Base-by-base conservation (phyloP, 805 yeast species). In the Candida golubevii region DNA sequence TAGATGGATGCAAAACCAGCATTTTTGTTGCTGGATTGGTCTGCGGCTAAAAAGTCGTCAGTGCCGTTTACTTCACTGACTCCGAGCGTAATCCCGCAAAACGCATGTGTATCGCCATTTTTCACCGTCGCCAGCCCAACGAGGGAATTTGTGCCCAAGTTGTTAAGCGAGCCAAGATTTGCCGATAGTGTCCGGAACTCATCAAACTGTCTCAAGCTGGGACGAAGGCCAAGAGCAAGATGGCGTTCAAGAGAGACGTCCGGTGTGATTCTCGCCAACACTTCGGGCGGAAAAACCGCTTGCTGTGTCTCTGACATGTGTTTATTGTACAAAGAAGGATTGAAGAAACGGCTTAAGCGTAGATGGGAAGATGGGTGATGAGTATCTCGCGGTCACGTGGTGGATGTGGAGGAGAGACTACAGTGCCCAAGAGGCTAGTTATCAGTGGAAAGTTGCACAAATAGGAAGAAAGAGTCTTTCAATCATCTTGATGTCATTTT, bases 181-280 rank as follows among this genome's bases (percentile, higher is more conserved):
- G 54, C 44, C 10, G 66, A 58, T 2, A 85, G 63, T 2, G 80
- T 73, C 51, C 84, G 79, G 63, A 85, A 85, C 65, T 90, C 96
- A 53, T 78, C 77, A 56, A 82, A 79, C 30, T 74, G 72, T 36
- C 97, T 76, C 39, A 83, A 65, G 38, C 82, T 78, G 8, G 97
- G 96, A 50, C 97, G 80, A 18, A 84, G 58, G 0, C 93, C 91
- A 14, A 80, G 67, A 14, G 83, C 75, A 12, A 90, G 61, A 61
- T 88, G 95, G 57, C 95, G 77, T 59, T 85, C 85, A 36, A 90
- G 70, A 6, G 91, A 85, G 11, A 86, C 60, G 45, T 88, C 96
- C 1, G 97, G 97, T 1, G 95, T 88, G 32, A 90, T 77, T 41
- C 93, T 70, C 1, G 93, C 89, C 35, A 90, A 69, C 9, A 88